Percentiles rank a stretch among this genome's conserved stretches.
These are phyloP conservation scores for Cornus controversa DNA, from an alignment of 148 eudicot species.

Conservation along the genomic window DNA sequence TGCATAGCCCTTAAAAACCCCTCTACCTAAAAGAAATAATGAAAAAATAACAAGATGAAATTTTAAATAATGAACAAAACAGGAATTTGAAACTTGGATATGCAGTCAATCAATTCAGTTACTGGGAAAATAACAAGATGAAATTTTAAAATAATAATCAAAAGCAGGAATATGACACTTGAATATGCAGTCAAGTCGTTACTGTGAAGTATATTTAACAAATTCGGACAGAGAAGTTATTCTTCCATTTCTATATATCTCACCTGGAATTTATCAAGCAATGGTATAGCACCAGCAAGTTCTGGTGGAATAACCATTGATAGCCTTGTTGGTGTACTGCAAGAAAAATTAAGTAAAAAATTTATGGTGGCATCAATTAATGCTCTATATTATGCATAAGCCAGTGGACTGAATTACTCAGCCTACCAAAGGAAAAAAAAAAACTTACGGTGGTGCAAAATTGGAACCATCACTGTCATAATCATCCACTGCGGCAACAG, in stretches of 20 bases:
- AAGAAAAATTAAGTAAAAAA: constrained; percentile 10
- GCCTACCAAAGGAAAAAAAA: too few relatives aligned
- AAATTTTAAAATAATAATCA: background rate
- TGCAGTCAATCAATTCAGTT: too few relatives aligned
- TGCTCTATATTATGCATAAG: too few relatives aligned
- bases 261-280: constrained; percentile 96
- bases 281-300: constrained; percentile 93
- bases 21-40: constrained; percentile 63
- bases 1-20: constrained; percentile 95
- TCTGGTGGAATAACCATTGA: constrained; percentile 91
- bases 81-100: too few relatives aligned
- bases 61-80: background rate
- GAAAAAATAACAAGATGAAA: background rate
- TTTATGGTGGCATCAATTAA: background rate
- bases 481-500: constrained; percentile 68
- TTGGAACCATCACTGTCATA: constrained; percentile 94
- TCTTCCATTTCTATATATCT: background rate
- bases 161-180: too few relatives aligned
- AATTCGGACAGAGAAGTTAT: background rate
- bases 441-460: constrained; percentile 90
- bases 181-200: background rate
- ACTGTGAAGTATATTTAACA: background rate
- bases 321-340: constrained; percentile 87
- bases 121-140: background rate
- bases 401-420: too few relatives aligned